Evolutionary conservation across 2,329 filamentous ascomycete genomes (phyloP).

Genomic region (Akanthomyces dipterigenus): DNA sequence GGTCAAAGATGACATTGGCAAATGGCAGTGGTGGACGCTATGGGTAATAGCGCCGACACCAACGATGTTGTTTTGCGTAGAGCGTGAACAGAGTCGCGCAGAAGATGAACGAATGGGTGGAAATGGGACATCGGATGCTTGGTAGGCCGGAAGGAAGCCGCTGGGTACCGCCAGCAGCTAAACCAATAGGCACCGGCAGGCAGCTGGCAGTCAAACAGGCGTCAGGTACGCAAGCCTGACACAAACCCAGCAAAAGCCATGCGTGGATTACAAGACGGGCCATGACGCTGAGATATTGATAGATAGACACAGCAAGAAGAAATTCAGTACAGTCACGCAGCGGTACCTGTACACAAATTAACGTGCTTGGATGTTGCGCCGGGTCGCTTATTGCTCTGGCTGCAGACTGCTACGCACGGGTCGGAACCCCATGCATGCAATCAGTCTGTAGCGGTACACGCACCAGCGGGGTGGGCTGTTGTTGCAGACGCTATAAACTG

Average conservation of each 20-base stretch:
- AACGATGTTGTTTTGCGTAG: not conserved
- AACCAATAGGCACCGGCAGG: not conserved
- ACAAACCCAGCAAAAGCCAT: not conserved
- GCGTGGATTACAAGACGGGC: too few species aligned
- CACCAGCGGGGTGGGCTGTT: not conserved
- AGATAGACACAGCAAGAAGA: too few species aligned
- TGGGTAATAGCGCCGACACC: constrained; percentile 1
- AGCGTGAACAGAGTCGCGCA: not conserved
- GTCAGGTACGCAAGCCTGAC: not conserved
- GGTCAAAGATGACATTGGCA: not conserved
- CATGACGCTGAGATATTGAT: too few species aligned
- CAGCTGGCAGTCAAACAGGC: not conserved
- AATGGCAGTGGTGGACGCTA: not conserved
- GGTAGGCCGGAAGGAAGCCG: too few species aligned
- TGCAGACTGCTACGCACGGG: not conserved
- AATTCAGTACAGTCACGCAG: not conserved
- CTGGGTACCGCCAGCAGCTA: too few species aligned
- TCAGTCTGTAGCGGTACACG: constrained; percentile 1
- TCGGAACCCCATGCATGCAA: not conserved
- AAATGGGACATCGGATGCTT: too few species aligned
- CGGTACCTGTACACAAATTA: not conserved
- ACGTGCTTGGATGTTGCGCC: not conserved
- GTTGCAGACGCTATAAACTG: not conserved
- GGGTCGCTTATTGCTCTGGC: not conserved
- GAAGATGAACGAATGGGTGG: not conserved